Evolutionary conservation across 2,329 filamentous ascomycete species (phyloP).

Genomic region (Monilinia fructicola): DNA sequence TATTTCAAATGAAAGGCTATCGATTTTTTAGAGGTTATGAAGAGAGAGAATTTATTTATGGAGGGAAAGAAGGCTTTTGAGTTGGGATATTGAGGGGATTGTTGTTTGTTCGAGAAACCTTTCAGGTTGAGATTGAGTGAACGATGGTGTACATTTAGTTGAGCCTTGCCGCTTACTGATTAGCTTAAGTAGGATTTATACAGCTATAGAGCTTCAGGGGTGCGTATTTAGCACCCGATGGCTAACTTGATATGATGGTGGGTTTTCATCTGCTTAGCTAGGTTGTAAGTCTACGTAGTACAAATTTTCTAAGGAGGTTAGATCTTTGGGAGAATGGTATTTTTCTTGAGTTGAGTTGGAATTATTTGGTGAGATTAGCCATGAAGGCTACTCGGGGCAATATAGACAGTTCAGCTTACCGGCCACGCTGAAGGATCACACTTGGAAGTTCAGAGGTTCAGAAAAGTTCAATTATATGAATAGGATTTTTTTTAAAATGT

Average conservation of each 20-base stretch:
- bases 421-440: background rate
- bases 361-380: background rate
- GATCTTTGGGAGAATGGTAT: background rate
- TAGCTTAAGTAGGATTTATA: background rate
- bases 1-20: background rate
- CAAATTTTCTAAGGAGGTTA: background rate
- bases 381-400: background rate
- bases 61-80: background rate
- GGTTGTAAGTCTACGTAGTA: background rate
- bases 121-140: background rate
- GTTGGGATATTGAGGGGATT: slow-evolving; percentile 1
- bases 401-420: background rate
- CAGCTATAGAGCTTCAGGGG: background rate
- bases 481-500: background rate
- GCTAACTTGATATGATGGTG: background rate
- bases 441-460: background rate
- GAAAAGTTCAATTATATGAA: background rate
- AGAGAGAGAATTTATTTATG: background rate
- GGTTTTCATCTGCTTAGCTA: background rate
- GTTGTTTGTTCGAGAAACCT: slow-evolving; percentile 10
- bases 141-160: background rate
- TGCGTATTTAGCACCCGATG: background rate
- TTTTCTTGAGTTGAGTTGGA: background rate
- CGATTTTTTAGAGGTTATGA: background rate
- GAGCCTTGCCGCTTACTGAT: background rate